phyloP scores from a whole-genome alignment of 495 filamentous ascomycete species.

The Hypoxylon crocopeplum region DNA sequence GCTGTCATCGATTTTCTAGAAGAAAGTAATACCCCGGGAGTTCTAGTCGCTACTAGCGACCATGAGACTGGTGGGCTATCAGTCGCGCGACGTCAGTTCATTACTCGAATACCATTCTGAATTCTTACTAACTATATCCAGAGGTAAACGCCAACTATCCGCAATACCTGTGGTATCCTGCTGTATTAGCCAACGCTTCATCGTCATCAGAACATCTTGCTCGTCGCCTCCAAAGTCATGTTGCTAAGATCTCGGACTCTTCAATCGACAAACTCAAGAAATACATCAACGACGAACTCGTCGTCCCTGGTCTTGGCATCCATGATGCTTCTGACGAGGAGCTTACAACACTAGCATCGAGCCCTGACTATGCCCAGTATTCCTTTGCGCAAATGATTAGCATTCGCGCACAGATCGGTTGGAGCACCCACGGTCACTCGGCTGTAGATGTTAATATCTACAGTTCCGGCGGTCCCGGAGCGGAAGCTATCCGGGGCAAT shows the following conservation, averaged over 20 bases:
- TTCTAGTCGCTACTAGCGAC: slow-evolving; percentile 88
- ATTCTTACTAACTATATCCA: slow-evolving; percentile 31
- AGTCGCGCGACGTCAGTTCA: slow-evolving; percentile 71
- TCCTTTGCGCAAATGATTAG: slow-evolving; percentile 87
- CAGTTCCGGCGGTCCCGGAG: slow-evolving; percentile 61
- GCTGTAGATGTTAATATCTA: slow-evolving; percentile 94
- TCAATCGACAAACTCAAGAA: slow-evolving; percentile 51
- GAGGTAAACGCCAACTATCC: slow-evolving; percentile 49
- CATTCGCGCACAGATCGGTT: slow-evolving; percentile 85
- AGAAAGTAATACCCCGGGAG: slow-evolving; percentile 70
- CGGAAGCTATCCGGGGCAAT: slow-evolving; percentile 72
- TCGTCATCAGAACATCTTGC: slow-evolving; percentile 77
- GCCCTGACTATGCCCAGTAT: slow-evolving; percentile 57
- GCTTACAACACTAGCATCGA: slow-evolving; percentile 66
- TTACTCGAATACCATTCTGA: neutral
- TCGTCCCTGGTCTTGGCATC: slow-evolving; percentile 76
- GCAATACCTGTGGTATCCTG: slow-evolving; percentile 84
- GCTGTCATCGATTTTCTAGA: slow-evolving; percentile 85
- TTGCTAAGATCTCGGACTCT: slow-evolving; percentile 45
- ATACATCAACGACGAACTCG: slow-evolving; percentile 67
- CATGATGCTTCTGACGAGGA: slow-evolving; percentile 74
- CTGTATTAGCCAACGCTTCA: slow-evolving; percentile 78
- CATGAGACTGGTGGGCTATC: slow-evolving; percentile 94
- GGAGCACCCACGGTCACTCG: slow-evolving; percentile 90
- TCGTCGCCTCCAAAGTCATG: slow-evolving; percentile 61